A percentile compares a stretch with the other conserved stretches of the same genome.
Conservation (phyloP, 208 protist genomes). For the Trypanosoma lewisi region DNA sequence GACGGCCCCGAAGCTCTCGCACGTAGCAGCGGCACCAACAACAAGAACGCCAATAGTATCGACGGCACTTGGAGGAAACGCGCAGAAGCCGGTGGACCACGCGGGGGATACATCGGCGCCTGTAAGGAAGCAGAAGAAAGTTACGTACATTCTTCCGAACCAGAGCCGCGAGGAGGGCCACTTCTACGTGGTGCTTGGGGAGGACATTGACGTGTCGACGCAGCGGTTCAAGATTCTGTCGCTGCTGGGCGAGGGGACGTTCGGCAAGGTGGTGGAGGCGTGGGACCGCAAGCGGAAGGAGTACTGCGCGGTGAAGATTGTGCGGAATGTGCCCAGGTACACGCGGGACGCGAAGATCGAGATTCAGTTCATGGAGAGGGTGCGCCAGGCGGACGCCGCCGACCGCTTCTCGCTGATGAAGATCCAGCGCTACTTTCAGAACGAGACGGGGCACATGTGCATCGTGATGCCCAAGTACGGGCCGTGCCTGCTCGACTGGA, state of each 20-base stretch:
- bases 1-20: too few species aligned
- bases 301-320: slow-evolving; percentile 89
- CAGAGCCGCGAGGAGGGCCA: slow-evolving; percentile 90
- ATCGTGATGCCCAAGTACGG: slow-evolving; percentile 71
- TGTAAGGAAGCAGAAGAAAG: slow-evolving; percentile 76
- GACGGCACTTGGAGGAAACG: background rate
- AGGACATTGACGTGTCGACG: slow-evolving; percentile 86
- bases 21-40: too few species aligned
- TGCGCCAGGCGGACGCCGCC: slow-evolving; percentile 54
- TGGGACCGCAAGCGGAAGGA: slow-evolving; percentile 86
- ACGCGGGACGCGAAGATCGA: slow-evolving; percentile 85
- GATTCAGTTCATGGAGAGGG: slow-evolving; percentile 84
- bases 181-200: slow-evolving; percentile 89
- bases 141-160: slow-evolving; percentile 76
- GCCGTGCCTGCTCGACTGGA: slow-evolving; percentile 78
- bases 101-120: too few species aligned
- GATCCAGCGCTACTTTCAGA: slow-evolving; percentile 81
- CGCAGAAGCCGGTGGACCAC: background rate
- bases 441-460: slow-evolving; percentile 81
- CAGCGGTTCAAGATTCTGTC: slow-evolving; percentile 90
- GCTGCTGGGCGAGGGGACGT: slow-evolving; percentile 85
- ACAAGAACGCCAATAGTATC: too few species aligned
- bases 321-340: slow-evolving; percentile 84
- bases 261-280: slow-evolving; percentile 87
- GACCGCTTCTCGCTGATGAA: slow-evolving; percentile 80